Evolutionary conservation across 495 filamentous ascomycete genomes (phyloP), one percentile per base, ranked within the genome.

Genomic region (Tuber umbilicatum): DNA sequence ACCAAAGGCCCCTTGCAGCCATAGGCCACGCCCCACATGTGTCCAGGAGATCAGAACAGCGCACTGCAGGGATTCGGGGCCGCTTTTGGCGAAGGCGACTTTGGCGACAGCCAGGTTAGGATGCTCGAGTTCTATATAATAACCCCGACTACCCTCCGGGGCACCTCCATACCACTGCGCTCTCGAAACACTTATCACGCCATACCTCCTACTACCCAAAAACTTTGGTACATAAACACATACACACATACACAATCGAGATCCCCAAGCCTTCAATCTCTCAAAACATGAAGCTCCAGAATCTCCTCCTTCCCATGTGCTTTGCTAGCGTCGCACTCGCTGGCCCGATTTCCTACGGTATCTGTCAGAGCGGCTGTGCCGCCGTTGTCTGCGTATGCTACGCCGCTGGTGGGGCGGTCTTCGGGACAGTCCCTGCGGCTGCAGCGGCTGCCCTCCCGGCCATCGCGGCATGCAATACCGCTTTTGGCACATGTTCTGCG

Each of bases 291-390:
- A 60, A 60, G 50, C 50, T 60, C 27, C 50, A 60, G 70, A 73
- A 31, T 41, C 73, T 39, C 37, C 64, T 43, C 17, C 68, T 70
- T 9, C 69, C 31, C 4, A 31, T 39, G 10, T 70, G 3, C 31
- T 78, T 68, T n/a, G 39, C 74, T 2, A 19, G 73, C 12, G 37
- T 74, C 4, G 75, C 75, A 38, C 68, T 74, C 39, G 84, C 85
- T 1, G 85, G 85, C 16, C 83, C 85, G 2, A 40, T 75, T 12
- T 84, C 78, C 27, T 87, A 88, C 71, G 86, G 84, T 0, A 72
- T 86, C 23, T 89, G 87, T 68, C 86, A 89, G 76, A 83, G 84
- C 0, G 87, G 87, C 5, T 89, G 88, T 69, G 78, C 86, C 0
- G 72, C 71, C 0, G 78, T 89, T 0, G 86, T 86, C 0, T 85